These are phyloP conservation scores for Zymoseptoria crescenta DNA, from an alignment of 2,329 filamentous ascomycete genomes.

Conservation along the genomic window DNA sequence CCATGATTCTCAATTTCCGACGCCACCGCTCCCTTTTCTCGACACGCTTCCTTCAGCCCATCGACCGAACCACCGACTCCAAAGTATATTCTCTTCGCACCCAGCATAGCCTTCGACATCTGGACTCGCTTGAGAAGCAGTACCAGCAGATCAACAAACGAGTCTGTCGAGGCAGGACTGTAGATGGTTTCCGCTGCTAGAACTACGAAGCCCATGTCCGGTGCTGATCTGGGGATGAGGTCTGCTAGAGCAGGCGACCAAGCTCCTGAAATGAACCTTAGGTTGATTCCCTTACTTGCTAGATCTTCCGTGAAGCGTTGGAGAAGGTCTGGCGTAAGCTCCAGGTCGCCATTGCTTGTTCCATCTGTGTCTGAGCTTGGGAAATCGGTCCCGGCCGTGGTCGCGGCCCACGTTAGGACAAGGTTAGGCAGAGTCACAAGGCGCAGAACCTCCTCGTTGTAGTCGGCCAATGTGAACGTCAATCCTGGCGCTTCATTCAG, in stretches of 20 bases:
- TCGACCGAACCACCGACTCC: conserved; percentile 76
- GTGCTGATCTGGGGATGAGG: conserved; percentile 40
- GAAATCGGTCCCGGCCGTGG: conserved; percentile 6
- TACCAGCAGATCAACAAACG: conserved; percentile 62
- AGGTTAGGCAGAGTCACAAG: conserved; percentile 75
- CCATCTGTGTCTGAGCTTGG: background rate
- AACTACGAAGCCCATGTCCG: conserved; percentile 44
- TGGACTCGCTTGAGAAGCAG: conserved; percentile 47
- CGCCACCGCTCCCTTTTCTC: conserved; percentile 36
- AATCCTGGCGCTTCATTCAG: conserved; percentile 40
- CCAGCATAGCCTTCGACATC: conserved; percentile 57
- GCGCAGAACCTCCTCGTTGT: conserved; percentile 69
- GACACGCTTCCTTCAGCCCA: conserved; percentile 52
- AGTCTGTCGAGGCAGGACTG: conserved; percentile 60
- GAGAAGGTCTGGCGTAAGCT: conserved; percentile 53
- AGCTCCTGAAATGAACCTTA: conserved; percentile 65
- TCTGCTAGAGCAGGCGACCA: conserved; percentile 59
- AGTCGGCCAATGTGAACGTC: conserved; percentile 64
- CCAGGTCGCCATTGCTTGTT: conserved; percentile 49
- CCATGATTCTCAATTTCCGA: conserved; percentile 42
- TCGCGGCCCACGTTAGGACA: conserved; percentile 54
- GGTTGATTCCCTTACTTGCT: conserved; percentile 40
- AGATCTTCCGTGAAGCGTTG: conserved; percentile 53
- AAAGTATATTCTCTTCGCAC: conserved; percentile 75
- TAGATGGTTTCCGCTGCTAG: conserved; percentile 79